Conservation (phyloP, 2,329 filamentous ascomycete genomes). For the Aspergillus bombycis region DNA sequence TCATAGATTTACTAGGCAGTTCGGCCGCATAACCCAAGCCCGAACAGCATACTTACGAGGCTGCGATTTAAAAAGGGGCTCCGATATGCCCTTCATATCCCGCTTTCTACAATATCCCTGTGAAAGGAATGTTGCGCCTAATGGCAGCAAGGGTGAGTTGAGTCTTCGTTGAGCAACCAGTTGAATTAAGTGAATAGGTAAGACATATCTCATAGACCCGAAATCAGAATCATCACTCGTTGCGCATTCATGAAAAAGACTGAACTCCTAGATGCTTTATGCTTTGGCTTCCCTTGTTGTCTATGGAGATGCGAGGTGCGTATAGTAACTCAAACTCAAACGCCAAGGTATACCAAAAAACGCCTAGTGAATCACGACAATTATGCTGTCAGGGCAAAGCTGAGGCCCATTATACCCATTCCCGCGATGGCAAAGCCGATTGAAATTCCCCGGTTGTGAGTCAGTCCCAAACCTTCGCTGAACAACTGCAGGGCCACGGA, state of each 20-base stretch:
- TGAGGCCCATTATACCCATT: conserved; percentile 85
- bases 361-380: neutral
- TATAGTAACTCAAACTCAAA: neutral
- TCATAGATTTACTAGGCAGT: too few species aligned
- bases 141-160: neutral
- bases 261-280: conserved; percentile 10
- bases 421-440: conserved; percentile 52
- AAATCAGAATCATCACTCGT: conserved; percentile 20
- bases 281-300: neutral
- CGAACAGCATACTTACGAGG: neutral
- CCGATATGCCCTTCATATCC: neutral
- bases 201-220: conserved; percentile 11
- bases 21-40: too few species aligned
- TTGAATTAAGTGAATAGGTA: neutral
- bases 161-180: neutral
- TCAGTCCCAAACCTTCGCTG: conserved; percentile 79
- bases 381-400: conserved; percentile 76
- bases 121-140: neutral
- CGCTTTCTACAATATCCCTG: neutral
- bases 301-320: neutral
- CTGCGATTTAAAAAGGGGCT: neutral
- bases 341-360: conserved; percentile 1
- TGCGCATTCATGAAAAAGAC: conserved; percentile 6
- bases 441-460: conserved; percentile 48
- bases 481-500: conserved; percentile 89